Evolutionary conservation across 306 rosid genomes (phyloP).

Genomic region (Ceratonia siliqua): DNA sequence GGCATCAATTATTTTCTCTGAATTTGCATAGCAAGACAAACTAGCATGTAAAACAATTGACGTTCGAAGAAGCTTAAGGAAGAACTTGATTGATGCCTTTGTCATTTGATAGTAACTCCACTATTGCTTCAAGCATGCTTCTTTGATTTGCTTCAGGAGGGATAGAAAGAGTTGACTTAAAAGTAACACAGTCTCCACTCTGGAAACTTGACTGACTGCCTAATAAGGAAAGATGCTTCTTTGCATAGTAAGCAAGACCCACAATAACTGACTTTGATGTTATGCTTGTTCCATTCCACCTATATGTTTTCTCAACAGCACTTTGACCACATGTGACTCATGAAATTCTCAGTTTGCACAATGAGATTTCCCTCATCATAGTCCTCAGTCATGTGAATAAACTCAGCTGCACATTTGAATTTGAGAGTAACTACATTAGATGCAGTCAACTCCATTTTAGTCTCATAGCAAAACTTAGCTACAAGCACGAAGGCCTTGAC

Average conservation of each 20-base stretch:
- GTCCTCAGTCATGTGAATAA: conserved; percentile 73
- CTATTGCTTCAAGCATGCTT: conserved; percentile 71
- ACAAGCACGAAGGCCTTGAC: conserved; percentile 60
- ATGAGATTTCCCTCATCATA: conserved; percentile 76
- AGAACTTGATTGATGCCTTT: conserved; percentile 62
- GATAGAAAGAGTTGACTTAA: no score
- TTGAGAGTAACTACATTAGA: conserved; percentile 61
- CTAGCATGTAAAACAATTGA: conserved; percentile 66
- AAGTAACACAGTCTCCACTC: no score
- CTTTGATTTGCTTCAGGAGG: conserved; percentile 66
- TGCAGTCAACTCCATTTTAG: conserved; percentile 72
- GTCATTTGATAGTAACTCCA: conserved; percentile 61
- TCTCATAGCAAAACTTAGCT: conserved; percentile 84
- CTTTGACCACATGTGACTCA: conserved; percentile 52
- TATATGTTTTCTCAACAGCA: conserved; percentile 34
- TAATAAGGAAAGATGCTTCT: conserved; percentile 56
- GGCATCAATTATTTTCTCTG: conserved; percentile 68
- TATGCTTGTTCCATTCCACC: conserved; percentile 91
- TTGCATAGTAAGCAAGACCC: conserved; percentile 66
- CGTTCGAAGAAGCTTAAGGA: conserved; percentile 66
- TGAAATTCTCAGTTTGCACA: conserved; percentile 61
- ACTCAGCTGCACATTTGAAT: conserved; percentile 81
- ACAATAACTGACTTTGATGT: conserved; percentile 29
- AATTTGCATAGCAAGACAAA: conserved; percentile 54
- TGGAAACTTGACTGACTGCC: conserved; percentile 56